Evolutionary conservation across 768 basidiomycete species (phyloP).

Genomic region (Boletus pseudo-olivaceus): DNA sequence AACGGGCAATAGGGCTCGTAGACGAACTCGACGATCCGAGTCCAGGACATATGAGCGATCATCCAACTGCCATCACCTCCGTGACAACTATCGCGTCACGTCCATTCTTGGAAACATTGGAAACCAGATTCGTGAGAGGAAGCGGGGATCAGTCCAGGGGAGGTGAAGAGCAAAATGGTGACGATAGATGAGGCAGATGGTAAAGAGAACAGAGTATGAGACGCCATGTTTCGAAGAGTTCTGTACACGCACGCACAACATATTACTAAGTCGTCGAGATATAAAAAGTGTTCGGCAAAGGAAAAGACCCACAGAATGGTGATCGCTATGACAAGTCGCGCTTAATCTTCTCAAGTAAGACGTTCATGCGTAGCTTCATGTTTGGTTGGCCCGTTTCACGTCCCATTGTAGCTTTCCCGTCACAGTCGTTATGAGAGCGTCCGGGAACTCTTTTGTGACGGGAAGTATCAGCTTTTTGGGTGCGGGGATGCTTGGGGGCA

Average conservation of each 20-base stretch:
- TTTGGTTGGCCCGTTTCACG: slow-evolving; percentile 49
- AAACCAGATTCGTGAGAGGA: slow-evolving; percentile 61
- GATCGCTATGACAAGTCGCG: slow-evolving; percentile 42
- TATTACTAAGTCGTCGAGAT: neutral
- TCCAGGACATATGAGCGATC: slow-evolving; percentile 81
- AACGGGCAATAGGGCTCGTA: slow-evolving; percentile 68
- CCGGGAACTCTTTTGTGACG: slow-evolving; percentile 23
- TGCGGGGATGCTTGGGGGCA: slow-evolving; percentile 53
- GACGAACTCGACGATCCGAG: slow-evolving; percentile 84
- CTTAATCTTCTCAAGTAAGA: slow-evolving; percentile 83
- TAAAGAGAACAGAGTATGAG: slow-evolving; percentile 55
- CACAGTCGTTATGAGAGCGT: slow-evolving; percentile 14
- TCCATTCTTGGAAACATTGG: slow-evolving; percentile 55
- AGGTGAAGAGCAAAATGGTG: slow-evolving; percentile 36
- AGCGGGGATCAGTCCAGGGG: slow-evolving; percentile 30
- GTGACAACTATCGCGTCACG: slow-evolving; percentile 49
- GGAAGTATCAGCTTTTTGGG: slow-evolving; percentile 48
- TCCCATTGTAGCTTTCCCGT: slow-evolving; percentile 30
- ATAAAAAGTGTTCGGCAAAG: neutral
- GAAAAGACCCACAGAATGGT: slow-evolving; percentile 1
- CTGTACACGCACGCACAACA: neutral
- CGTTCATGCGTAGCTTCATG: slow-evolving; percentile 87
- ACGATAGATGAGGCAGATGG: slow-evolving; percentile 40
- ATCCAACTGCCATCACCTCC: slow-evolving; percentile 64
- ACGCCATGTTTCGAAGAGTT: neutral